Conservation (phyloP, 495 filamentous ascomycete genomes). For the Amniculicola lignicola region DNA sequence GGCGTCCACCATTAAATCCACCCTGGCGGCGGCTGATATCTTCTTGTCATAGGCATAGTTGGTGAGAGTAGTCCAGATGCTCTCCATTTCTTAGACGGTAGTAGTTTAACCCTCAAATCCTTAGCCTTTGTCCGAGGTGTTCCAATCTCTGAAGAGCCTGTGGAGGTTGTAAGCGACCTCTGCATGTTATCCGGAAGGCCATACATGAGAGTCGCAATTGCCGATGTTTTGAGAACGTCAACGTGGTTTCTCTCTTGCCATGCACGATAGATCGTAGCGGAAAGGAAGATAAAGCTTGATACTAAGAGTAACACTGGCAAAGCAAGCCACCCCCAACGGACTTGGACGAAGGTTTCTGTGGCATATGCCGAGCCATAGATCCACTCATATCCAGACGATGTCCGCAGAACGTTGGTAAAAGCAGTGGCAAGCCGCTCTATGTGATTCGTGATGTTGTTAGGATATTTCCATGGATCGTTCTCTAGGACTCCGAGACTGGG, state of each 20-base stretch:
- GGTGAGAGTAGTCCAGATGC: constrained; percentile 14
- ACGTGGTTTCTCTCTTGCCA: constrained; percentile 17
- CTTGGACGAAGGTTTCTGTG: constrained; percentile 17
- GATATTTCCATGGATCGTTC: constrained; percentile 13
- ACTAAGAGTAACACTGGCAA: constrained; percentile 23
- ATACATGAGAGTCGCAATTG: constrained; percentile 28
- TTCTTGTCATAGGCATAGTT: neutral
- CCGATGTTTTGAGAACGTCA: constrained; percentile 31
- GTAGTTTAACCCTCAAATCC: constrained; percentile 19
- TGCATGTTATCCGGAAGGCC: constrained; percentile 29
- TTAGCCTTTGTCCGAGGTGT: constrained; percentile 21
- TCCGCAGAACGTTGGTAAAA: constrained; percentile 23
- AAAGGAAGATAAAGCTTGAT: constrained; percentile 22
- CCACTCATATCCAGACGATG: neutral
- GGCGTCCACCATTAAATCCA: too few species aligned
- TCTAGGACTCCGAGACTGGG: neutral
- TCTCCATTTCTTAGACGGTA: constrained; percentile 18
- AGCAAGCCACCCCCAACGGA: constrained; percentile 24
- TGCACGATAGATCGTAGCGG: constrained; percentile 20
- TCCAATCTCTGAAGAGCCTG: neutral
- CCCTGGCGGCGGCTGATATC: neutral
- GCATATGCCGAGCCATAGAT: constrained; percentile 10
- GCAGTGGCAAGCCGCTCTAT: constrained; percentile 20
- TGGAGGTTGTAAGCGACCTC: constrained; percentile 20
- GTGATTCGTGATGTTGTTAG: constrained; percentile 19